Evolutionary conservation across 768 basidiomycete species (phyloP), one percentile per base, ranked within the genome.

Genomic region (Daedaleopsis sinensis): DNA sequence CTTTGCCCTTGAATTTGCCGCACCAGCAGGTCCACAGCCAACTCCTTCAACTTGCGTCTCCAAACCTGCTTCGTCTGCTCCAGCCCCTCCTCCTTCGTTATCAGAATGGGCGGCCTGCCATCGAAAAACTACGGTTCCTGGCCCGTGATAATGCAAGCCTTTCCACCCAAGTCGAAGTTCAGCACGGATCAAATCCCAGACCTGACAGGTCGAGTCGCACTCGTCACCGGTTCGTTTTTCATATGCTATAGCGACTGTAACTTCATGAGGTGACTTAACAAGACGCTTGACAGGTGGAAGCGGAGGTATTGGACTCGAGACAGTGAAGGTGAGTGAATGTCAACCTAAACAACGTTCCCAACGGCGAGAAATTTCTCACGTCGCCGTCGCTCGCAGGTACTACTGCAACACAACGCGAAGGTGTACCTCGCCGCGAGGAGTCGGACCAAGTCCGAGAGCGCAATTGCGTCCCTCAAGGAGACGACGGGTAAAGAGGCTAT

Each of bases 391-490:
- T 16, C 9, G 5, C 59, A 86, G 82, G 80, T 73, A 2, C 79
- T 89, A 2, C 74, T 90, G 18, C 53, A 67, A n/a, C 84, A 84
- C 64, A 83, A 87, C 67, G 88, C 88, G 12, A 88, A 82, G 56
- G 88, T 91, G 0, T 90, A 91, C 67, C 57, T 90, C 46, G 85
- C 83, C 0, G 73, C 77, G 4, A 79, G 89, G 13, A 80, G 68
- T 59, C 65, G 73, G 57, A 71, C 72, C 35, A 88, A 82, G 62
- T 76, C 79, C 0, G 73, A 79, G 4, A 67, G 66, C 4, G 86
- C 86, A 0, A 88, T 89, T 58, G 62, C 73, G 35, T 80, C 84
- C 0, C 73, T 91, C 59, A 78, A 84, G 65, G 21, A 61, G 21
- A 71, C 56, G 43, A 82, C 81, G 0, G 81, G 83, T 32, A 77